phyloP scores from a whole-genome alignment of 2,329 filamentous ascomycete species.

The Colletotrichum melonis region DNA sequence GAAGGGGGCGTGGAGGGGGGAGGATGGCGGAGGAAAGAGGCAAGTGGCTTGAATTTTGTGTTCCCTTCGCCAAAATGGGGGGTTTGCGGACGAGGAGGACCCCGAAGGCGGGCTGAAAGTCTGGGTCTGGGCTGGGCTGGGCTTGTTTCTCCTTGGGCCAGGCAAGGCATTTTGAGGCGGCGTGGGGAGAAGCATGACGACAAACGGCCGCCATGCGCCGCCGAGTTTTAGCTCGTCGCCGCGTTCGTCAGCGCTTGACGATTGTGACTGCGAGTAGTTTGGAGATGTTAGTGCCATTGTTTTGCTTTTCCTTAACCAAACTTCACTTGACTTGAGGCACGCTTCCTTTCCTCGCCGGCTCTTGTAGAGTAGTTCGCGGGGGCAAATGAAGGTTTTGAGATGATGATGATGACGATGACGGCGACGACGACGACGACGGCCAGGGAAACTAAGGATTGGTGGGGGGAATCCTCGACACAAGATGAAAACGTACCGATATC shows the following conservation, averaged over 20 bases:
- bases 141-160: slow-evolving; percentile 2
- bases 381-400: background rate
- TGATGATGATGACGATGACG: background rate
- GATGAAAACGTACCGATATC: slow-evolving; percentile 81
- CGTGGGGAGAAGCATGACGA: slow-evolving; percentile 5
- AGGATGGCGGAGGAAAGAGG: slow-evolving; percentile 12
- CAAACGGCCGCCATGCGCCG: slow-evolving; percentile 11
- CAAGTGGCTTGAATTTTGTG: slow-evolving; percentile 1
- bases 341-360: background rate
- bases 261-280: slow-evolving; percentile 57
- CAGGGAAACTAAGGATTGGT: background rate
- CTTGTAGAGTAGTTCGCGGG: background rate
- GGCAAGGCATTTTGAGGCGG: background rate
- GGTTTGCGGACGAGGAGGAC: background rate
- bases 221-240: slow-evolving; percentile 2
- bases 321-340: background rate
- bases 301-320: background rate
- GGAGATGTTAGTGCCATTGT: slow-evolving; percentile 40
- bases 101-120: too few relatives aligned
- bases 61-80: background rate
- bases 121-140: background rate
- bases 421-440: too few relatives aligned
- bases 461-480: background rate
- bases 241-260: slow-evolving; percentile 70
- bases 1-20: background rate